Evolutionary conservation across 1,284 basidiomycete species (phyloP).

Genomic region (Schizophyllum amplum): DNA sequence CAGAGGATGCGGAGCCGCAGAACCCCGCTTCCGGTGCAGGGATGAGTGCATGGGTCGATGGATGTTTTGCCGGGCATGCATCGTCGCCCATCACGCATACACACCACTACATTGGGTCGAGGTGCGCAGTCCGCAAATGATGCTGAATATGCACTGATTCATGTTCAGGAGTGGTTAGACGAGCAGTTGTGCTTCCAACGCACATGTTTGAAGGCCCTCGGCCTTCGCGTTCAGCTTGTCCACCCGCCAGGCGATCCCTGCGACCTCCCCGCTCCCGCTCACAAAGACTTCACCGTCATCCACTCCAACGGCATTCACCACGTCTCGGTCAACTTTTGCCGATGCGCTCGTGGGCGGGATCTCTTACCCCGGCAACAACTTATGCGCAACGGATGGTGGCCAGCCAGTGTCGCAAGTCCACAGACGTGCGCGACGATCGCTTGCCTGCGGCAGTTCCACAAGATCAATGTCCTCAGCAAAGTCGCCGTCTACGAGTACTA

Average conservation of each 20-base stretch:
- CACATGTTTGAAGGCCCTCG: slow-evolving; percentile 4
- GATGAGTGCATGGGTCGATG: no score
- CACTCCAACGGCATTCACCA: slow-evolving; percentile 23
- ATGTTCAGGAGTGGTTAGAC: no score
- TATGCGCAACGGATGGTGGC: slow-evolving; percentile 20
- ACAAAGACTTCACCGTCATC: slow-evolving; percentile 21
- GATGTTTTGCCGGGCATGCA: no score
- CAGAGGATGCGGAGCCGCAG: no score
- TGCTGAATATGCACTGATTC: no score
- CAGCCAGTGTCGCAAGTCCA: slow-evolving; percentile 6
- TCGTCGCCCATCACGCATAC: no score
- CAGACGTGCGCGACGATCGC: slow-evolving; percentile 10
- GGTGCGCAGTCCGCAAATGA: no score
- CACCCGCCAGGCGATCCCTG: slow-evolving; percentile 11
- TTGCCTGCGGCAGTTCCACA: slow-evolving; percentile 11
- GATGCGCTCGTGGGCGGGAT: slow-evolving; percentile 15
- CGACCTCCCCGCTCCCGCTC: slow-evolving; percentile 1
- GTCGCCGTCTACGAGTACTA: slow-evolving; percentile 15
- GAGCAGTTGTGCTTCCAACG: neutral
- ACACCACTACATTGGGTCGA: no score
- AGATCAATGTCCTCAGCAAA: slow-evolving; percentile 14
- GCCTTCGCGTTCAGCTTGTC: slow-evolving; percentile 18
- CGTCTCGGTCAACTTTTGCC: slow-evolving; percentile 24
- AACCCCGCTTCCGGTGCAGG: no score
- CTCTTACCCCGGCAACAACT: slow-evolving; percentile 14